Conservation (phyloP, 2,329 filamentous ascomycete species). For the Colletotrichum sp. region DNA sequence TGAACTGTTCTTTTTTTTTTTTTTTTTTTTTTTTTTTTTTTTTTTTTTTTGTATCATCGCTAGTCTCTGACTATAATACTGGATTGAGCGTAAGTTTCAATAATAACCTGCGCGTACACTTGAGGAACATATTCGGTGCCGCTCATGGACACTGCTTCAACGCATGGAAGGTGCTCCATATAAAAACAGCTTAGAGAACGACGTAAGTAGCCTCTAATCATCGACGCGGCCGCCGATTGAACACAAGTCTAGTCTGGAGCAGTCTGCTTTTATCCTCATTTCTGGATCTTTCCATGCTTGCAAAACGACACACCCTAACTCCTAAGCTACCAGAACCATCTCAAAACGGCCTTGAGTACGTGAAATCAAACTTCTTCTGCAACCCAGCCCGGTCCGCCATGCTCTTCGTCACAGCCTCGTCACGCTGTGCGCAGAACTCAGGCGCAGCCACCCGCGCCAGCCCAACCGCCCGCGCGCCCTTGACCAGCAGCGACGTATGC, state of each 20-base stretch:
- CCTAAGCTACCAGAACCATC: not conserved
- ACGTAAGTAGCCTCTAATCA: accelerated
- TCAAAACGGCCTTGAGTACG: not conserved
- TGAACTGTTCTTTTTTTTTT: no score
- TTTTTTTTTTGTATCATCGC: no score
- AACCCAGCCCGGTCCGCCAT: not conserved
- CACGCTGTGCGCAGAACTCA: conserved; percentile 14
- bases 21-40: no score
- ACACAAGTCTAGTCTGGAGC: accelerated
- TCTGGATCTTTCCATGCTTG: accelerated
- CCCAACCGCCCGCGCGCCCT: conserved; percentile 24
- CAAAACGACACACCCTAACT: not conserved
- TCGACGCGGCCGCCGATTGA: not conserved
- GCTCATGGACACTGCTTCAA: not conserved
- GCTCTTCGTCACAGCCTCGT: not conserved
- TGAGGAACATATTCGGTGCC: not conserved
- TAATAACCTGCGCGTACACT: accelerated
- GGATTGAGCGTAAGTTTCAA: accelerated
- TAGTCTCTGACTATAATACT: no score
- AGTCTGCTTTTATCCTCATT: not conserved
- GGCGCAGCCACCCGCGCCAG: conserved; percentile 22
- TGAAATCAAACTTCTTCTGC: conserved; percentile 1
- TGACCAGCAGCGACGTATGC: conserved; percentile 25
- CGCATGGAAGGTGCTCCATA: accelerated
- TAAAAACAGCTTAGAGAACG: accelerated